Percentiles rank a stretch among this genome's conserved stretches.
Conservation (phyloP, 2,329 filamentous ascomycete genomes). For the Neurospora sp. region DNA sequence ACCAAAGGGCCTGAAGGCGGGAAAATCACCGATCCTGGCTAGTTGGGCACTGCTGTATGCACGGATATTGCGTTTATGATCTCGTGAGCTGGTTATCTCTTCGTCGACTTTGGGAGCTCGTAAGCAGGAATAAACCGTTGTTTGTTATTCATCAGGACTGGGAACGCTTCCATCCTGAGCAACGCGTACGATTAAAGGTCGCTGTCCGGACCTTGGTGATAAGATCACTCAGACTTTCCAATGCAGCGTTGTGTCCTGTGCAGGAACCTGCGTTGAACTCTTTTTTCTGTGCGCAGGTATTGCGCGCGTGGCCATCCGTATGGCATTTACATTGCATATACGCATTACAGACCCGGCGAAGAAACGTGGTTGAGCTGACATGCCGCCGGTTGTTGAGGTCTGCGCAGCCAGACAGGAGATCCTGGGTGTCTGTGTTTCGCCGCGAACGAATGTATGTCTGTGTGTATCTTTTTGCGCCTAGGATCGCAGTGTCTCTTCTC, state of each 20-base stretch:
- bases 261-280: not conserved
- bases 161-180: not conserved
- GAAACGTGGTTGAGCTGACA: not conserved
- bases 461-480: not conserved
- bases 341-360: not conserved
- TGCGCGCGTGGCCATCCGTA: not conserved
- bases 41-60: not conserved
- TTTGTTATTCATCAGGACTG: not conserved
- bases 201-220: not conserved
- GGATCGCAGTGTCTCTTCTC: not conserved
- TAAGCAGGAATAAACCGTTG: not conserved
- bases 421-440: not conserved
- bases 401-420: not conserved
- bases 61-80: not conserved
- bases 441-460: not conserved
- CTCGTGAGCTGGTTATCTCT: not conserved
- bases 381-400: not conserved
- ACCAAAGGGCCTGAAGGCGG: not conserved
- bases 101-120: not conserved
- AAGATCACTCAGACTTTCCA: not conserved
- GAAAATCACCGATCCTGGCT: not conserved
- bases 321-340: not conserved
- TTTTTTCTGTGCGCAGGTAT: not conserved
- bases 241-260: not conserved
- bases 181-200: not conserved